Evolutionary conservation across 352 stramenopile species (phyloP).

Genomic region (Aphanomyces cochlioides): DNA sequence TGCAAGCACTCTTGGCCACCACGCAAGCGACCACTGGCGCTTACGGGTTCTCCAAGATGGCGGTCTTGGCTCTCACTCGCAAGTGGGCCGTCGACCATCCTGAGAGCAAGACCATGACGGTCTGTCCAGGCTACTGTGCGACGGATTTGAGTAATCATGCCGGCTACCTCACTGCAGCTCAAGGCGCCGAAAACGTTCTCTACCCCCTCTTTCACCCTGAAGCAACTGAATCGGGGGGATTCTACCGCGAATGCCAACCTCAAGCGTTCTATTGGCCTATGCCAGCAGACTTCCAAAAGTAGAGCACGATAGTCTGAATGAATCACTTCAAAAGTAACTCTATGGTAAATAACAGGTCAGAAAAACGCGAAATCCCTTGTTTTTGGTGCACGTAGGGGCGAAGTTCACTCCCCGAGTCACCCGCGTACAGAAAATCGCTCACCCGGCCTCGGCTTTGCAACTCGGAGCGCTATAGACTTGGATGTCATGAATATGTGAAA

Average conservation of each 20-base stretch:
- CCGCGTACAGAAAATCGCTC: too few species aligned
- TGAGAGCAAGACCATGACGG: background rate
- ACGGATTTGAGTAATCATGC: background rate
- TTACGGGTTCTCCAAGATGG: background rate
- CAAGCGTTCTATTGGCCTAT: too few species aligned
- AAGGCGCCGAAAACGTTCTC: constrained; percentile 6
- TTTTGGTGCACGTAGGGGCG: too few species aligned
- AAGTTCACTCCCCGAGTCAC: too few species aligned
- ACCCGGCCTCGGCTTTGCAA: too few species aligned
- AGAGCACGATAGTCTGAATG: too few species aligned
- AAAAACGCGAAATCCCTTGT: too few species aligned
- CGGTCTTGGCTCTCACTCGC: background rate
- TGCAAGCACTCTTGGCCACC: background rate
- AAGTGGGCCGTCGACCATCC: background rate
- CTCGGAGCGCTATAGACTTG: too few species aligned
- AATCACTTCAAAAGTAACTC: too few species aligned
- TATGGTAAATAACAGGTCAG: too few species aligned
- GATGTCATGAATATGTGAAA: too few species aligned
- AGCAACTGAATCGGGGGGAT: constrained; percentile 1
- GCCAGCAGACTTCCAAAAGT: too few species aligned
- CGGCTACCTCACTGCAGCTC: background rate
- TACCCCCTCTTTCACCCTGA: constrained; percentile 5
- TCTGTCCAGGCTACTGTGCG: constrained; percentile 7
- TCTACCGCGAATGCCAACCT: background rate
- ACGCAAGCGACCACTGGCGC: background rate